Percentiles rank a stretch among this genome's conserved stretches.
phyloP scores from a whole-genome alignment of 768 basidiomycete genomes.

The Agrocybe praecox region DNA sequence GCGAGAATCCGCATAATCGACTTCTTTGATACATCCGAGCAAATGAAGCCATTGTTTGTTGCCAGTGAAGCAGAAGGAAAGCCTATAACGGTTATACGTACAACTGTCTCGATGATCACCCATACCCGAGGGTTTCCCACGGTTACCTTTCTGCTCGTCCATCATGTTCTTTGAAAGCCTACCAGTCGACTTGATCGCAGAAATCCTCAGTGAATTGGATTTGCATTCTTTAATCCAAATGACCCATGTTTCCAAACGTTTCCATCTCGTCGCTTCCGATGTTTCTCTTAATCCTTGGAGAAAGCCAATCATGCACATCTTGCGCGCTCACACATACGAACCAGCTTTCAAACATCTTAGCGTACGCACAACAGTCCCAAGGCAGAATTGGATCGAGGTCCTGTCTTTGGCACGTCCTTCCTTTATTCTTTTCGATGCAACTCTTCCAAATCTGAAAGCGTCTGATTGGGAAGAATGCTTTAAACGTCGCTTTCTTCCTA shows the following conservation, averaged over 20 bases:
- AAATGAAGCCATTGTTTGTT: background rate
- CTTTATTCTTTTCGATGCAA: slow-evolving; percentile 69
- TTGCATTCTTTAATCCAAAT: slow-evolving; percentile 58
- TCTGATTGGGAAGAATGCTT: slow-evolving; percentile 80
- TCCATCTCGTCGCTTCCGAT: slow-evolving; percentile 63
- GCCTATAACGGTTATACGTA: background rate
- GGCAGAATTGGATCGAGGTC: slow-evolving; percentile 82
- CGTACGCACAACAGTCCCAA: slow-evolving; percentile 63
- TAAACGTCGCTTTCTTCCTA: slow-evolving; percentile 68
- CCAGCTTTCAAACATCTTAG: slow-evolving; percentile 57
- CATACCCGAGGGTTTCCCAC: too few species aligned
- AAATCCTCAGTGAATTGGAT: slow-evolving; percentile 71
- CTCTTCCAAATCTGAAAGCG: slow-evolving; percentile 66
- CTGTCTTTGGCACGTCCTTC: slow-evolving; percentile 60
- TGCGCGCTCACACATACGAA: slow-evolving; percentile 51
- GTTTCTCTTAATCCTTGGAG: slow-evolving; percentile 76
- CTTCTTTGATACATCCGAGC: slow-evolving; percentile 5
- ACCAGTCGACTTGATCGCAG: slow-evolving; percentile 78
- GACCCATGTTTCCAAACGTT: slow-evolving; percentile 61
- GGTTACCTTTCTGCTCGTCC: too few species aligned
- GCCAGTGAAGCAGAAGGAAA: background rate
- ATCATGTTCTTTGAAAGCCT: slow-evolving; percentile 49
- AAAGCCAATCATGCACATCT: slow-evolving; percentile 61
- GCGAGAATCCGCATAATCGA: background rate
- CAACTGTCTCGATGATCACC: too few species aligned